These are phyloP conservation scores for Xylariomycetidae sp. DNA, from an alignment of 2,329 filamentous ascomycete species.

Conservation along the genomic window DNA sequence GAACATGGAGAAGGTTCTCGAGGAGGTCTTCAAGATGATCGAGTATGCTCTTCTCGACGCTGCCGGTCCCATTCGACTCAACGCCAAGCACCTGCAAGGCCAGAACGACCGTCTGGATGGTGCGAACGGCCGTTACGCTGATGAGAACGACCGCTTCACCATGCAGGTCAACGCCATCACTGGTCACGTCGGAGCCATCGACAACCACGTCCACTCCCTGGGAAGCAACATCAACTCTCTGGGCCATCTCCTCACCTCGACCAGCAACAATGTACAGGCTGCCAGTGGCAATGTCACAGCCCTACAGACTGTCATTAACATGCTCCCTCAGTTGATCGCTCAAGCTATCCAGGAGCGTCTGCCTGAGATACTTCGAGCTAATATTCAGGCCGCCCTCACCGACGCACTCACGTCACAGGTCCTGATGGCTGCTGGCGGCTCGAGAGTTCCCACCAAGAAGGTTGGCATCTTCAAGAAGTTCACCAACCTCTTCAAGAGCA, in stretches of 20 bases:
- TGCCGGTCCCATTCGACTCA: slow-evolving; percentile 10
- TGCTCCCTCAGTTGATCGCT: slow-evolving; percentile 20
- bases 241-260: slow-evolving; percentile 18
- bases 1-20: slow-evolving; percentile 17
- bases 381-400: slow-evolving; percentile 8
- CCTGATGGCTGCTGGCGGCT: neutral
- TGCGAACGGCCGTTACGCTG: slow-evolving; percentile 3
- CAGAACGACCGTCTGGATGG: slow-evolving; percentile 6
- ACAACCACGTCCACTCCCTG: slow-evolving; percentile 19
- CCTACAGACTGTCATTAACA: slow-evolving; percentile 20
- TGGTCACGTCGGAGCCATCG: slow-evolving; percentile 20
- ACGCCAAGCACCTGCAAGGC: neutral
- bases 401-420: slow-evolving; percentile 7
- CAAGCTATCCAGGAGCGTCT: slow-evolving; percentile 12
- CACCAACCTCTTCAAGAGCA: slow-evolving; percentile 6
- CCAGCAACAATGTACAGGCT: slow-evolving; percentile 17
- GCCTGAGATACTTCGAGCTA: slow-evolving; percentile 4
- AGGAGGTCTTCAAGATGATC: slow-evolving; percentile 18
- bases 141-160: slow-evolving; percentile 1
- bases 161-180: slow-evolving; percentile 20
- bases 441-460: slow-evolving; percentile 1
- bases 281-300: slow-evolving; percentile 10
- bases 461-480: slow-evolving; percentile 6
- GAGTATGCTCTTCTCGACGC: slow-evolving; percentile 14
- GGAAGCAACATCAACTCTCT: slow-evolving; percentile 21